Conservation (phyloP, 495 filamentous ascomycete species). For the Trichocladium uniseriatum region DNA sequence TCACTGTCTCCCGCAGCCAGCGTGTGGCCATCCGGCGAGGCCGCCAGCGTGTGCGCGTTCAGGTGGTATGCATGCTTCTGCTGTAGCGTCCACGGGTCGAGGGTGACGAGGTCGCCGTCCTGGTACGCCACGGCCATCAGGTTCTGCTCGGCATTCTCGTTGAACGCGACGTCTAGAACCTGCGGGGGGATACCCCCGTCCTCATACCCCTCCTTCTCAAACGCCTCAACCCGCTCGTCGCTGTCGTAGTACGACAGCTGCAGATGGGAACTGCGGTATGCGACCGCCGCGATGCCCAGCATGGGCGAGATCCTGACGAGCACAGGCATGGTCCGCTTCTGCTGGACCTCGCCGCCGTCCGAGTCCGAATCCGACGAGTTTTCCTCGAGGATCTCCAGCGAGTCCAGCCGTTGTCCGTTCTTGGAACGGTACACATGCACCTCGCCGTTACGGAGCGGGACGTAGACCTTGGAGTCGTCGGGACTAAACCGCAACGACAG, state of each 20-base stretch:
- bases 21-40: conserved; percentile 15
- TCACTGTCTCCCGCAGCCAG: conserved; percentile 18
- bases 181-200: conserved; percentile 11
- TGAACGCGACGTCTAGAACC: conserved; percentile 18
- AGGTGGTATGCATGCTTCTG: conserved; percentile 13
- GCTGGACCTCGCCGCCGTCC: conserved; percentile 3
- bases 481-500: conserved; percentile 12
- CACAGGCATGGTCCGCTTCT: conserved; percentile 9
- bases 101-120: conserved; percentile 16
- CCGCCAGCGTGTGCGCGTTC: conserved; percentile 15
- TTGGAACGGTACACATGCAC: conserved; percentile 9
- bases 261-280: conserved; percentile 14
- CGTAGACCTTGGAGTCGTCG: conserved; percentile 15
- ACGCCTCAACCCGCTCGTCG: conserved; percentile 7
- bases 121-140: conserved; percentile 18
- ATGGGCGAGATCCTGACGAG: conserved; percentile 8
- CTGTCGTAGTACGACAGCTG: conserved; percentile 16
- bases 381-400: conserved; percentile 7
- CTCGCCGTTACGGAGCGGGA: conserved; percentile 10
- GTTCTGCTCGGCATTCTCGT: conserved; percentile 13
- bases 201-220: conserved; percentile 19
- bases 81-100: conserved; percentile 13
- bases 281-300: conserved; percentile 13
- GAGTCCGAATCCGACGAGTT: conserved; percentile 15
- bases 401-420: conserved; percentile 8